A percentile compares a stretch with the other conserved stretches of the same genome.
Evolutionary conservation across 2,329 filamentous ascomycete genomes (phyloP).

Genomic region (Cylindrodendrum hubeiense): DNA sequence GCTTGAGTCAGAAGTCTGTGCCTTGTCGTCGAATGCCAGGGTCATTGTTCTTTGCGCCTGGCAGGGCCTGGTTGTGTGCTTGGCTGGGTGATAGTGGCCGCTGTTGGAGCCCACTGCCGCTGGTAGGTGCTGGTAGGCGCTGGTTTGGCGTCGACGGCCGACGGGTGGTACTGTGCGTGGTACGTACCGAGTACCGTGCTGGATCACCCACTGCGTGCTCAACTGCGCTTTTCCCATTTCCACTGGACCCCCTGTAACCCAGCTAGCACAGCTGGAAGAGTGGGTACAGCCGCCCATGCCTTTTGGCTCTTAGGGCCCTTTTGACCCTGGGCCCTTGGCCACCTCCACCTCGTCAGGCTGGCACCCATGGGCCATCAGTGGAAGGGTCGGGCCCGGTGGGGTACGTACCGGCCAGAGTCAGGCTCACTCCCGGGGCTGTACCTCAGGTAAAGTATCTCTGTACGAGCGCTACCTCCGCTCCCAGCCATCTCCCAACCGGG

Average conservation of each 20-base stretch:
- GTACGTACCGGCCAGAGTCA: constrained; percentile 22
- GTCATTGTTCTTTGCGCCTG: neutral
- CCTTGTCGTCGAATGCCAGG: neutral
- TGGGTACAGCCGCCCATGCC: neutral
- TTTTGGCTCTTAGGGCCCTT: neutral
- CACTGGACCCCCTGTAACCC: neutral
- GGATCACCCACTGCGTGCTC: neutral
- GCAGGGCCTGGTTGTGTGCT: neutral
- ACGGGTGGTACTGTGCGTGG: neutral
- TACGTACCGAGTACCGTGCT: neutral
- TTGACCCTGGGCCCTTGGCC: neutral
- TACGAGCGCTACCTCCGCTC: constrained; percentile 14
- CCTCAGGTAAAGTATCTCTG: constrained; percentile 15
- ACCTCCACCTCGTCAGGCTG: neutral
- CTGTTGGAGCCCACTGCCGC: neutral
- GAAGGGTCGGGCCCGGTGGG: constrained; percentile 1
- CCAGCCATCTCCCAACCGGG: neutral
- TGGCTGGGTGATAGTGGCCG: neutral
- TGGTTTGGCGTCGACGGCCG: neutral
- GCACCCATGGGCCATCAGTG: constrained; percentile 8
- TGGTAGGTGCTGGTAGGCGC: neutral
- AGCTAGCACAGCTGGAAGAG: constrained; percentile 3
- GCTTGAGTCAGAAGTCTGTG: neutral
- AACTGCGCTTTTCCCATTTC: constrained; percentile 1
- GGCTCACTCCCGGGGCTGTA: constrained; percentile 20